Percentiles rank a stretch among this genome's conserved stretches.
Conservation (phyloP, 2,329 filamentous ascomycete genomes). For the Clonostachys sp. region DNA sequence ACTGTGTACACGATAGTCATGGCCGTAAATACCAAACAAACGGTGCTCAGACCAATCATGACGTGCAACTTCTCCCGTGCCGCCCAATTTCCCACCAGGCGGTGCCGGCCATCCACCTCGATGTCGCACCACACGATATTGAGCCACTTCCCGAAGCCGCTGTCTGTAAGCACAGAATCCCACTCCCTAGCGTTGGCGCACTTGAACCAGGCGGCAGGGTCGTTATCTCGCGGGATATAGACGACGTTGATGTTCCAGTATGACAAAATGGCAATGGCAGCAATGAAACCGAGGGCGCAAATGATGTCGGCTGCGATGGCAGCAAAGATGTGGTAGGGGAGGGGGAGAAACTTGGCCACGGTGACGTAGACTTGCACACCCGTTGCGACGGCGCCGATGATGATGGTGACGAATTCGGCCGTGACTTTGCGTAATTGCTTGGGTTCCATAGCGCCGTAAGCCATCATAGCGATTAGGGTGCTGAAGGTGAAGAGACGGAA, state of each 20-base stretch:
- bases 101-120: too few species aligned
- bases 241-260: neutral
- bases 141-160: too few species aligned
- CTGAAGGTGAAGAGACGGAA: constrained; percentile 26
- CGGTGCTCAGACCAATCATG: too few species aligned
- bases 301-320: neutral
- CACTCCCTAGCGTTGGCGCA: too few species aligned
- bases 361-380: neutral
- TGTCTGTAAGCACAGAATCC: too few species aligned
- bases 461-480: constrained; percentile 22
- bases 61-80: too few species aligned
- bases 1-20: too few species aligned
- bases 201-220: too few species aligned
- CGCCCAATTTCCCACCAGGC: too few species aligned
- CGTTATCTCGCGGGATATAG: neutral
- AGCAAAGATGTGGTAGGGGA: neutral
- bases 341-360: neutral
- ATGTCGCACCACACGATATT: too few species aligned
- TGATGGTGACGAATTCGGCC: neutral
- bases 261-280: neutral
- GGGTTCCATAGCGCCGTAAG: neutral
- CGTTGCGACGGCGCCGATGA: neutral
- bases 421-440: neutral
- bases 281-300: neutral
- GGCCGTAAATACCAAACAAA: too few species aligned